Conservation (phyloP, 2,329 filamentous ascomycete genomes). For the Cladosporium halotolerans region DNA sequence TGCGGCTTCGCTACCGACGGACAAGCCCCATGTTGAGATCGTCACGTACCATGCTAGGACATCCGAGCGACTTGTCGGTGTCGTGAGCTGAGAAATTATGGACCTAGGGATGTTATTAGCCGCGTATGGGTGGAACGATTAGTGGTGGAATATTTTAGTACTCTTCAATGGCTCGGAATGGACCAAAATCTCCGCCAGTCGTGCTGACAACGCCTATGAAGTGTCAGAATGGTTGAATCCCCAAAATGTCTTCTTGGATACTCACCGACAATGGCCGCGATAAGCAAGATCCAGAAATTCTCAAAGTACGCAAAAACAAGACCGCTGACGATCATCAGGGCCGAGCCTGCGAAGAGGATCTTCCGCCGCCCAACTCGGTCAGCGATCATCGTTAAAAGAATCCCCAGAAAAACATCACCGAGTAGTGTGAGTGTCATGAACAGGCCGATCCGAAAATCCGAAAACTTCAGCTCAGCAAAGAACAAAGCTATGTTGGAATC, state of each 20-base stretch:
- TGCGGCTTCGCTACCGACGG: conserved; percentile 47
- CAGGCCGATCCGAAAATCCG: conserved; percentile 28
- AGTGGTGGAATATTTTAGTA: neutral
- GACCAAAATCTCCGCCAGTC: conserved; percentile 58
- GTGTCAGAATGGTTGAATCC: neutral
- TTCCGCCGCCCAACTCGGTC: conserved; percentile 29
- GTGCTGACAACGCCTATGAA: conserved; percentile 27
- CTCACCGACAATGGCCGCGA: conserved; percentile 23
- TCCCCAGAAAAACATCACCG: conserved; percentile 31
- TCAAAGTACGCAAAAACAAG: conserved; percentile 25
- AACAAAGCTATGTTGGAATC: conserved; percentile 22
- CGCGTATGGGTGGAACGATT: conserved; percentile 39
- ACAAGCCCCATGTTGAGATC: conserved; percentile 49
- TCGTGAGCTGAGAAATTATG: conserved; percentile 55
- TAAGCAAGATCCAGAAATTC: conserved; percentile 30
- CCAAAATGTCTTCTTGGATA: neutral
- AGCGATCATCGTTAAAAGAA: conserved; percentile 28
- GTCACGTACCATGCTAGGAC: conserved; percentile 64
- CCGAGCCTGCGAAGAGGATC: conserved; percentile 25
- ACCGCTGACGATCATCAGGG: conserved; percentile 29
- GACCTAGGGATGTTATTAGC: conserved; percentile 18
- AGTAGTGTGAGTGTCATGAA: conserved; percentile 29
- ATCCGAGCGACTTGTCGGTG: conserved; percentile 49
- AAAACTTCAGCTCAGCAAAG: conserved; percentile 29
- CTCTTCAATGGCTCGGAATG: conserved; percentile 62